phyloP scores from a whole-genome alignment of 495 filamentous ascomycete genomes.

The Penicillium nucicola region DNA sequence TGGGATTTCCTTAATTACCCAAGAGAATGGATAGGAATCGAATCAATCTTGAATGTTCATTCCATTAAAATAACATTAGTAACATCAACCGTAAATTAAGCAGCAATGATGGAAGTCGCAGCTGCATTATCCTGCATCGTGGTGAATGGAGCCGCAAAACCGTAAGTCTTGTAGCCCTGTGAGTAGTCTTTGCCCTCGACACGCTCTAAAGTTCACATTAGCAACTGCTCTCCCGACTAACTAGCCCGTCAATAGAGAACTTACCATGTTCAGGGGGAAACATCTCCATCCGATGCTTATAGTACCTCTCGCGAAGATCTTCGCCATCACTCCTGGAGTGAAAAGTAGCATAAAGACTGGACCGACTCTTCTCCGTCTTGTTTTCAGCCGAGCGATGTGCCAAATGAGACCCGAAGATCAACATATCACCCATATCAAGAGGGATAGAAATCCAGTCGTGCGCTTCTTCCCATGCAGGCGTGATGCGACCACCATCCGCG shows the following conservation, averaged over 20 bases:
- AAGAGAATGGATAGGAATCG: no score
- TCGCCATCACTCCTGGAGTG: conserved; percentile 33
- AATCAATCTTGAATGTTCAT: no score
- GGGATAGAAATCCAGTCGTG: conserved; percentile 39
- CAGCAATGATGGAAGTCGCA: neutral
- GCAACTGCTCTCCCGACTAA: neutral
- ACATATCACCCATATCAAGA: conserved; percentile 33
- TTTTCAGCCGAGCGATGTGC: conserved; percentile 39
- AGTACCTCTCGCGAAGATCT: conserved; percentile 36
- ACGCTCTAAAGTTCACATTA: conserved; percentile 19
- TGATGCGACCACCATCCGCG: conserved; percentile 29
- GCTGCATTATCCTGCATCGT: neutral
- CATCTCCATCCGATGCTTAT: conserved; percentile 33
- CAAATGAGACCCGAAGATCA: conserved; percentile 42
- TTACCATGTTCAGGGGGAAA: conserved; percentile 40
- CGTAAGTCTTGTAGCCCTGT: conserved; percentile 36
- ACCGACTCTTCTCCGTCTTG: conserved; percentile 28
- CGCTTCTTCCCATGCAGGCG: conserved; percentile 27
- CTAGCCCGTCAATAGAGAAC: neutral
- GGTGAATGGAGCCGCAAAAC: conserved; percentile 32
- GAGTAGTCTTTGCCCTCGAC: conserved; percentile 34
- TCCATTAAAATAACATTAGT: no score
- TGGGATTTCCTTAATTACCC: no score
- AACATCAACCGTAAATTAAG: neutral
- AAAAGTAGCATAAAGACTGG: conserved; percentile 44